Evolutionary conservation across 768 basidiomycete species (phyloP).

Genomic region (Mycena floridula): DNA sequence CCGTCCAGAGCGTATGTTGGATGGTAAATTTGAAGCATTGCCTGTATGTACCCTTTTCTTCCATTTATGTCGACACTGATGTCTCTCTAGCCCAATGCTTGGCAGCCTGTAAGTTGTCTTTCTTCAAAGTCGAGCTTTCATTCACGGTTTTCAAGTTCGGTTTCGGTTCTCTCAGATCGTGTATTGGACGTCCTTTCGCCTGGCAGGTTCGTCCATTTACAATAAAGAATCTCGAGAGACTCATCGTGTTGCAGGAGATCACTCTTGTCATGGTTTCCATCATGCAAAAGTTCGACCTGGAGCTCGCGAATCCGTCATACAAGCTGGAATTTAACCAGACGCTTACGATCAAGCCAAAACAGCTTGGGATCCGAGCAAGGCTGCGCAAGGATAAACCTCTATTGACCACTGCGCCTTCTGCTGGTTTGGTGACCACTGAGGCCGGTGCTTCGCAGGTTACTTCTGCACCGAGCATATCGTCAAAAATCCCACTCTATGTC

Average conservation of each 20-base stretch:
- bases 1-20: conserved; percentile 43
- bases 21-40: conserved; percentile 44
- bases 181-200: conserved; percentile 37
- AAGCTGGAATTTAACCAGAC: conserved; percentile 36
- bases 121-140: no score
- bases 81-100: conserved; percentile 36
- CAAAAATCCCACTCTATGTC: conserved; percentile 27
- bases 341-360: conserved; percentile 40
- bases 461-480: not conserved
- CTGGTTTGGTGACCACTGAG: not conserved
- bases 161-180: conserved; percentile 14
- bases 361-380: conserved; percentile 33
- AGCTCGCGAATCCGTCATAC: conserved; percentile 36
- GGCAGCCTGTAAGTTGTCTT: no score
- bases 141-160: no score
- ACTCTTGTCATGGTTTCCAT: conserved; percentile 32
- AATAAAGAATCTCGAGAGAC: no score
- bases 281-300: conserved; percentile 41
- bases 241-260: no score
- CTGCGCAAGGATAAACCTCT: conserved; percentile 20
- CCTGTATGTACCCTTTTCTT: no score
- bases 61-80: no score
- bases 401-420: conserved; percentile 11
- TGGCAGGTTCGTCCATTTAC: no score
- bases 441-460: not conserved